Conservation (phyloP, 192 early-diverging fungal species). For the Coemansia sp. region DNA sequence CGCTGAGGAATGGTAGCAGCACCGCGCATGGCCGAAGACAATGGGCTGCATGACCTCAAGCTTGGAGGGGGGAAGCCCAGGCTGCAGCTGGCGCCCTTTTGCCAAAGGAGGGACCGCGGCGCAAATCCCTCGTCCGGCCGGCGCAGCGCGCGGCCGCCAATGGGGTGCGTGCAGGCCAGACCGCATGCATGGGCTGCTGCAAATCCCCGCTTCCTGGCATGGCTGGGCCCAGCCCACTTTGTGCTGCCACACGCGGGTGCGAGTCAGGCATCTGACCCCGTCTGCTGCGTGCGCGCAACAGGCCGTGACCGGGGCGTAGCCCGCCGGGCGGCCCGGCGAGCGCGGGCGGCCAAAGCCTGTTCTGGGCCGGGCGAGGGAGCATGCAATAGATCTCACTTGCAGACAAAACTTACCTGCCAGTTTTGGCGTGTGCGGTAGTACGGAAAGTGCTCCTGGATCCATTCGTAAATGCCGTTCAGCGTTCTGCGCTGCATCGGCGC, state of each 20-base stretch:
- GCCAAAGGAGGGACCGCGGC: background rate
- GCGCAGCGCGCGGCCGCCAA: constrained; percentile 7
- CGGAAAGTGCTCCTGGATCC: constrained; percentile 72
- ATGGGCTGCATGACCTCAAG: background rate
- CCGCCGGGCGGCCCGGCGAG: too few relatives aligned
- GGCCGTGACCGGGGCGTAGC: too few relatives aligned
- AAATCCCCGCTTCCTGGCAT: constrained; percentile 27
- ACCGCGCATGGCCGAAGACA: constrained; percentile 7
- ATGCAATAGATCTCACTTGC: constrained; percentile 7
- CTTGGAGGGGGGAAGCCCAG: background rate
- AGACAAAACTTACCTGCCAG: constrained; percentile 46
- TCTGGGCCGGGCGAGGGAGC: background rate
- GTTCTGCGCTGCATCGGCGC: constrained; percentile 65
- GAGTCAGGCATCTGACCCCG: too few relatives aligned
- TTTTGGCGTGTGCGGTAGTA: constrained; percentile 71
- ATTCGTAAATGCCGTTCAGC: constrained; percentile 84
- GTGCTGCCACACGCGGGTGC: too few relatives aligned
- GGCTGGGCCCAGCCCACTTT: constrained; percentile 1
- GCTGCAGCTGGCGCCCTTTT: constrained; percentile 7
- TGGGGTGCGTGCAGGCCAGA: constrained; percentile 12
- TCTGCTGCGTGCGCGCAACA: too few relatives aligned
- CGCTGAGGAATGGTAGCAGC: constrained; percentile 8
- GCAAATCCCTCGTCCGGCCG: constrained; percentile 8
- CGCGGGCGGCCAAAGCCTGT: too few relatives aligned
- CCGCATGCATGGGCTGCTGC: constrained; percentile 40